These are phyloP conservation scores for Aureobasidium sp. DNA, from an alignment of 2,329 filamentous ascomycete genomes.

Conservation along the genomic window DNA sequence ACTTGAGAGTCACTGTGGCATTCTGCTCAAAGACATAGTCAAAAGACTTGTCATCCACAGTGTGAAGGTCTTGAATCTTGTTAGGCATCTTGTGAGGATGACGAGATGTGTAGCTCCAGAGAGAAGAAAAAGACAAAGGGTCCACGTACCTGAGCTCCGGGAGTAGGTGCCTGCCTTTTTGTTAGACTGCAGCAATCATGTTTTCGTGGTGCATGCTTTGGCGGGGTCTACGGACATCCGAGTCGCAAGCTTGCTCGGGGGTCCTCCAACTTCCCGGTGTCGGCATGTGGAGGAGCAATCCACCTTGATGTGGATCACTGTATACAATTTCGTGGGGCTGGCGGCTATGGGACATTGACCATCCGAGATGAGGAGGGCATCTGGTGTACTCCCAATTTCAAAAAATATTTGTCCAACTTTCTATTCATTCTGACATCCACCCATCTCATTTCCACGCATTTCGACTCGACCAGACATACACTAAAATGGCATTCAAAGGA, in stretches of 20 bases:
- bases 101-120: not conserved
- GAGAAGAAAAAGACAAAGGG: not conserved
- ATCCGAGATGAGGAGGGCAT: not conserved
- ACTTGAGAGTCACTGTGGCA: slow-evolving; percentile 26
- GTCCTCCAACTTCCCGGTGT: slow-evolving; percentile 9
- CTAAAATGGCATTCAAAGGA: slow-evolving; percentile 10
- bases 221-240: not conserved
- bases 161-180: slow-evolving; percentile 9
- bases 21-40: slow-evolving; percentile 31
- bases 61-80: slow-evolving; percentile 27
- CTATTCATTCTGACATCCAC: not conserved
- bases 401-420: not conserved
- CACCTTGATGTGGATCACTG: not conserved
- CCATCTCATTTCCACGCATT: too few species aligned
- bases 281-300: not conserved
- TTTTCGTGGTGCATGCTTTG: not conserved
- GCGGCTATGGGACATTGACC: not conserved
- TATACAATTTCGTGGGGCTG: not conserved
- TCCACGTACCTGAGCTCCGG: not conserved
- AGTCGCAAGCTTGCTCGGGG: not conserved
- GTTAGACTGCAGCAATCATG: slow-evolving; percentile 1
- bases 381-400: not conserved
- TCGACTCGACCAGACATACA: not conserved
- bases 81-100: slow-evolving; percentile 25
- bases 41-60: slow-evolving; percentile 26